Percentiles rank a stretch among this genome's conserved stretches.
Conservation (phyloP, 192 early-diverging fungal species). For the Gigaspora rosea region DNA sequence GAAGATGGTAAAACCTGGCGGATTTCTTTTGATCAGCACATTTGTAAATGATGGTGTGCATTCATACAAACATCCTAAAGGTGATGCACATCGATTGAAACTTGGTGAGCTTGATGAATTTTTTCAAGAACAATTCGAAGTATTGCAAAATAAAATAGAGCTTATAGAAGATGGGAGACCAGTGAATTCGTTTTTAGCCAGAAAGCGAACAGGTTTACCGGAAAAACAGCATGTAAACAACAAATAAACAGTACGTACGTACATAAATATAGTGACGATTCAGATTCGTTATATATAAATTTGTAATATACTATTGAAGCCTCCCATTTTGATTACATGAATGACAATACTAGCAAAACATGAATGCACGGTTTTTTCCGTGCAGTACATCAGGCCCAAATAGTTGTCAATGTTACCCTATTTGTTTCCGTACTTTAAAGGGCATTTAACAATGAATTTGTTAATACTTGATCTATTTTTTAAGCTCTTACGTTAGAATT, state of each 20-base stretch:
- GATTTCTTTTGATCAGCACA: slow-evolving; percentile 43
- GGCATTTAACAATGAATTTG: too few species aligned
- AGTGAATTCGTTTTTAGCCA: slow-evolving; percentile 39
- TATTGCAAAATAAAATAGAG: slow-evolving; percentile 37
- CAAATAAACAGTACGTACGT: not conserved
- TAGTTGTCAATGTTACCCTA: too few species aligned
- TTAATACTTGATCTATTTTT: too few species aligned
- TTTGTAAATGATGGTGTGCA: slow-evolving; percentile 38
- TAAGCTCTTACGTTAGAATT: too few species aligned
- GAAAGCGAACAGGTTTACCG: slow-evolving; percentile 11
- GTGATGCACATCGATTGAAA: slow-evolving; percentile 34
- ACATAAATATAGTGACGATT: not conserved
- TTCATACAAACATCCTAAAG: slow-evolving; percentile 36
- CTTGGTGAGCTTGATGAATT: slow-evolving; percentile 31
- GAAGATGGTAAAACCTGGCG: slow-evolving; percentile 38
- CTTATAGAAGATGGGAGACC: slow-evolving; percentile 45
- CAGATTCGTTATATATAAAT: too few species aligned
- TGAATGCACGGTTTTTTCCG: too few species aligned
- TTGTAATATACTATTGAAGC: too few species aligned
- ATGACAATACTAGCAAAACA: too few species aligned
- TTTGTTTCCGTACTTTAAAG: too few species aligned
- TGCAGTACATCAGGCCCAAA: too few species aligned
- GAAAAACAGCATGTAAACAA: not conserved
- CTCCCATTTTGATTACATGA: too few species aligned
- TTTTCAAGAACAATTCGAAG: slow-evolving; percentile 32